Percentiles rank a stretch among this genome's conserved stretches.
These are phyloP conservation scores for Talaromyces sp. DNA, from an alignment of 2,329 filamentous ascomycete genomes.

Conservation along the genomic window DNA sequence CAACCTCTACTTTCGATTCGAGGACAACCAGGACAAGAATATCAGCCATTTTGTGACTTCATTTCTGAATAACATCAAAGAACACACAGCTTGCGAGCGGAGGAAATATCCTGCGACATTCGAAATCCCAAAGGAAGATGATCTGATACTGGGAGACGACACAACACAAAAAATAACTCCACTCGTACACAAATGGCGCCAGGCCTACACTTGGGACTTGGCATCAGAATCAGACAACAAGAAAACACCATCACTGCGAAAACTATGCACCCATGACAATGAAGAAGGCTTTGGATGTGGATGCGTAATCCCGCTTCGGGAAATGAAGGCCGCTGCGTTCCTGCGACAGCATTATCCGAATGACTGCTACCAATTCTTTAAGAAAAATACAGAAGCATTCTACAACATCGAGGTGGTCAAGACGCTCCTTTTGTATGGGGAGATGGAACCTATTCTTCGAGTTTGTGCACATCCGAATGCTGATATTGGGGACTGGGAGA, in stretches of 20 bases:
- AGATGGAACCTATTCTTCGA: slow-evolving; percentile 7
- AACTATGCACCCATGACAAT: background rate
- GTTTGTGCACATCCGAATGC: background rate
- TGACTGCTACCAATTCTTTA: background rate
- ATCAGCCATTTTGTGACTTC: background rate
- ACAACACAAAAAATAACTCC: background rate
- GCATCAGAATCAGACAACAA: background rate
- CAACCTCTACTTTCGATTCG: background rate
- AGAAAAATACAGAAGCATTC: background rate
- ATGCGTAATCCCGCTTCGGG: background rate
- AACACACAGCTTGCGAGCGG: slow-evolving; percentile 7
- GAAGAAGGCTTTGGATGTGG: background rate
- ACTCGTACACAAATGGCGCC: slow-evolving; percentile 1
- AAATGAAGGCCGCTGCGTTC: background rate
- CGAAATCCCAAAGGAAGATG: background rate
- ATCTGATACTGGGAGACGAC: background rate
- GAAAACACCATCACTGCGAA: background rate
- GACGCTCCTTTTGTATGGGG: background rate
- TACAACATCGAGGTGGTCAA: slow-evolving; percentile 10
- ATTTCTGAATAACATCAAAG: background rate
- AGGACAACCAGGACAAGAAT: background rate
- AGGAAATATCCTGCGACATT: background rate
- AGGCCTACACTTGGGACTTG: background rate
- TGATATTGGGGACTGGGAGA: background rate
- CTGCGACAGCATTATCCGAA: background rate